A percentile compares a stretch with the other conserved stretches of the same genome.
phyloP scores from a whole-genome alignment of 2,329 filamentous ascomycete species.

The Metarhizium robertsii region DNA sequence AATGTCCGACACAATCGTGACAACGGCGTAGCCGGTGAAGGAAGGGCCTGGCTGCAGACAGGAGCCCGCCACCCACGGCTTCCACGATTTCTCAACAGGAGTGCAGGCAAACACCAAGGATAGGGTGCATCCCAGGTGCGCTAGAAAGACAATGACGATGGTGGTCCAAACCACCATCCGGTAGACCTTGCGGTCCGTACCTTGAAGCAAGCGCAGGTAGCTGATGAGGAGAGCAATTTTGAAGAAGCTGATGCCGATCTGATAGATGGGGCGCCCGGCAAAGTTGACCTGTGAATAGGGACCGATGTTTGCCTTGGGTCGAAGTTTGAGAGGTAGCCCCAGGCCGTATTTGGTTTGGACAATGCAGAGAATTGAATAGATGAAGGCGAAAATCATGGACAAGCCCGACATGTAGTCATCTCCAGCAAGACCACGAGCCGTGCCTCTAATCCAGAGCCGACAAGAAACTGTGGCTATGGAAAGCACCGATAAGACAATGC shows the following conservation, averaged over 20 bases:
- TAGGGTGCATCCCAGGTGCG: conserved; percentile 38
- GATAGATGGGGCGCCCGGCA: conserved; percentile 44
- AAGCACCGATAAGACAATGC: conserved; percentile 31
- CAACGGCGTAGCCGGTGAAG: conserved; percentile 41
- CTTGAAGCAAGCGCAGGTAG: conserved; percentile 40
- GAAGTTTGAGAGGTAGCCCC: conserved; percentile 33
- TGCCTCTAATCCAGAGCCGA: conserved; percentile 32
- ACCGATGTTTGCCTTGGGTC: conserved; percentile 33
- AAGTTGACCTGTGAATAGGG: conserved; percentile 41
- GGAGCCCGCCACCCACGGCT: conserved; percentile 25
- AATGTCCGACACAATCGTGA: conserved; percentile 42
- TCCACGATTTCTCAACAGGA: conserved; percentile 39
- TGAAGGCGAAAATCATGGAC: conserved; percentile 34
- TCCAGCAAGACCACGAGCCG: conserved; percentile 31
- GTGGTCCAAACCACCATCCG: conserved; percentile 33
- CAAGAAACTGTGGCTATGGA: conserved; percentile 31
- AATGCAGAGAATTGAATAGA: conserved; percentile 41
- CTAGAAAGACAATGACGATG: conserved; percentile 32
- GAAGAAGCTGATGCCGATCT: conserved; percentile 46
- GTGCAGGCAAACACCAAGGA: conserved; percentile 40
- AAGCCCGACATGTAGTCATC: conserved; percentile 36
- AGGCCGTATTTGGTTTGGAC: conserved; percentile 44
- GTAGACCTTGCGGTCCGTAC: conserved; percentile 36
- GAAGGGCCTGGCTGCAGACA: conserved; percentile 37
- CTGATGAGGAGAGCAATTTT: conserved; percentile 44